Evolutionary conservation across 108 stramenopile genomes (phyloP), one percentile per base, ranked within the genome.

Genomic region (Stephanodiscus triporus): DNA sequence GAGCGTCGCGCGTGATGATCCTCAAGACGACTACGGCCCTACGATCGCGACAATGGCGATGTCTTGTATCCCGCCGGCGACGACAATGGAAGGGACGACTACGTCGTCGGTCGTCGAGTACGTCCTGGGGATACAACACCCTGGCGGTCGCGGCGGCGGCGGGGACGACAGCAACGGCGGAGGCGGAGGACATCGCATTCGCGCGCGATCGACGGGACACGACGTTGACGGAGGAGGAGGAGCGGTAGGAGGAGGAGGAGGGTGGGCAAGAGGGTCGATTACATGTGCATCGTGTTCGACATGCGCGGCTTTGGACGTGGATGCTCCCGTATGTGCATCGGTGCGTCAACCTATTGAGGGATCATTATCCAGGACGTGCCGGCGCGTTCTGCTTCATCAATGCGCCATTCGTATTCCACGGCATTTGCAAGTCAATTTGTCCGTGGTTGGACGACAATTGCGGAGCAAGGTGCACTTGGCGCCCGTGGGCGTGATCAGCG

Each of bases 361-460:
- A 16, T 0, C 61, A 62, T 24, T 62, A 62, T 62, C 61, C 61
- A 4, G 61, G 61, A 5, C 30, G 61, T 23, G 61, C 61, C 3
- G 61, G 61, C 9, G 61, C 61, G 27, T 42, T 62, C 40, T 62
- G 61, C 29, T 62, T 62, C 9, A 62, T 62, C 34, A 62, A 62
- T 19, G 32, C 23, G 9, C 61, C 61, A 1, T 4, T 34, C 16
- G 37, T 42, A 6, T 62, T 62, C 42, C 22, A 23, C 13, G 29
- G 40, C 14, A 32, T 62, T 4, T 62, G 61, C 30, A 62, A 22
- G 22, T 9, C 34, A 6, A 62, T 62, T 34, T 30, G 40, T 13
- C 61, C 61, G 10, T 62, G 61, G 61, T 34, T 62, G 16, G 61
- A 62, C 42, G 61, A 62, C 24, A 62, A 32, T 23, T 62, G 10